Base-by-base conservation (phyloP, 495 filamentous ascomycete genomes). In the Penicillium daleae region DNA sequence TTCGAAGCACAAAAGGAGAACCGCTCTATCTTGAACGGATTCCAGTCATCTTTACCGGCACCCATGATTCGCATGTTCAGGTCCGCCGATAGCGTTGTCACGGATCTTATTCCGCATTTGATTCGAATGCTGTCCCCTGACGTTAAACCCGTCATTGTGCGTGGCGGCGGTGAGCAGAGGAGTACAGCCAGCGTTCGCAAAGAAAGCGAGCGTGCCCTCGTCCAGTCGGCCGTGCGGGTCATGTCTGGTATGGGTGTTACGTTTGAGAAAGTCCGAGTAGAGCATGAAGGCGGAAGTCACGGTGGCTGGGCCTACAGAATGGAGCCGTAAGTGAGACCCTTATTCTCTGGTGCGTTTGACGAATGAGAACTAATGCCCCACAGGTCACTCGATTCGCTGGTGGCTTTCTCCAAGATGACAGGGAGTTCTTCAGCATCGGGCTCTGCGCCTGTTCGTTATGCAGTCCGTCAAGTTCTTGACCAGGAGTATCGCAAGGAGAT, bases 121-220 rank as follows among this genome's bases (percentile, higher is more conserved):
- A 78, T 90, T 50, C 87, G 87, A 42, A 89, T 99, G 70, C 78
- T 98, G 21, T 89, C 92, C 1, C 95, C 95, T 2, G 89, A 93
- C 51, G 86, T 99, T 55, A 97, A 93, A 64, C 95, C 96, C 0
- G 90, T 97, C n/a, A 84, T 97, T 50, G 85, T 99, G 5, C 87
- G 90, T 27, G 89, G 89, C 35, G 89, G 82, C 67, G 88, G 85
- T 19, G 83, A 86, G 31, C 80, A 82, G 49, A 80, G 78, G 13
- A 89, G 88, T 42, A 83, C 92, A 22, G 94, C 93, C 8, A 92
- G 88, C 69, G 92, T 98, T 6, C 87, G 95, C 42, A 91, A 90
- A 67, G 92, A 94, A 55, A 82, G 80, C 8, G 95, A 99, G 73
- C 91, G 92, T 67, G 79, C 76, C 12, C 88, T 97, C 71, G 90